Base-by-base conservation (phyloP, 306 rosid species). In the Corylus heterophylla region DNA sequence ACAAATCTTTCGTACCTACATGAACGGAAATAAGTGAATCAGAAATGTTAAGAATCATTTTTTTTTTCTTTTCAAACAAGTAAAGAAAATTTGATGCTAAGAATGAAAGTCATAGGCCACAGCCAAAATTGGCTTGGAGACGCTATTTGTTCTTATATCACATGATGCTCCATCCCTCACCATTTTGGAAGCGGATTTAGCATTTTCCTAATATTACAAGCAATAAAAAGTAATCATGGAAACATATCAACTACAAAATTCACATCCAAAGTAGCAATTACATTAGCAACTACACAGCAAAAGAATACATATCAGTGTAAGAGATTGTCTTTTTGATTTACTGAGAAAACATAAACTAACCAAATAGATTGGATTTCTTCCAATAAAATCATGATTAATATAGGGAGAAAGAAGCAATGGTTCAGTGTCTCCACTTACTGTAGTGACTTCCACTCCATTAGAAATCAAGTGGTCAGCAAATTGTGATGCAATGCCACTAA, bases 1-100 rank as follows among this genome's bases (percentile, higher is more conserved):
- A 94, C 98, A 96, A 83, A 91, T 82, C 90, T 96, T 96, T 82
- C 99, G 94, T 74, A 96, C 99, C 99, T 95, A 69, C 18, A 62
- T 80, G 12, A 47, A 67, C 47, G 49, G 75, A 80, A 67, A 51
- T 78, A 78, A 70, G 58, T 68, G 54, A 74, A 54, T 12, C 51
- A 71, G 82, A 74, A 70, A 64, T 47, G 80, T 68, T 76, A 55
- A 51, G 84, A 78, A 51, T 39, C 27, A 63, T 31, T 31, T 2
- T 31, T 31, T 31, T 2, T 29, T 5, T 3, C 2, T 4, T 8
- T 42, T n/a, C 0, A 17, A 67, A 39, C 16, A 51, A 17, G 13
- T 0, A n/a, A 48, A 71, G 1, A 27, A 20, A 71, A 71, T 51
- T 20, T 8, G 17, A 52, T 25, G 18, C 5, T 31, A 7, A 5